Evolutionary conservation across 192 early-diverging fungal genomes (phyloP).

Genomic region (Geranomyces variabilis): DNA sequence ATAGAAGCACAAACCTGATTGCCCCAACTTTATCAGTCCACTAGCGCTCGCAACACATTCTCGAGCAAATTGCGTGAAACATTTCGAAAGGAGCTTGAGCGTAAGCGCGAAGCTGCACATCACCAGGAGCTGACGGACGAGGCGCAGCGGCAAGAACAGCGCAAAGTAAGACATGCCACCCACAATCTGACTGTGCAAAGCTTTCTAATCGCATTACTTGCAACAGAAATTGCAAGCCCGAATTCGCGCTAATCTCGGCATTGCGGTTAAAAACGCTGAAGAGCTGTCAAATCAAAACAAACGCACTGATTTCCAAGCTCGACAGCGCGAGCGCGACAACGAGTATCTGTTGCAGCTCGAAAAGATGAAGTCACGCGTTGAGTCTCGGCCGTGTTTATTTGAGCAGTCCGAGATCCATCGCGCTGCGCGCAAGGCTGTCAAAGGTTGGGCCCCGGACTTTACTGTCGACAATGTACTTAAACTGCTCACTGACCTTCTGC

Average conservation of each 20-base stretch:
- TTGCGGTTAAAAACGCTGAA: neutral
- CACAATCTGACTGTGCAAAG: neutral
- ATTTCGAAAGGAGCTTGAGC: neutral
- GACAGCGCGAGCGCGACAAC: neutral
- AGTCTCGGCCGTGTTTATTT: neutral
- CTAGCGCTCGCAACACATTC: neutral
- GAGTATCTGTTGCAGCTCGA: neutral
- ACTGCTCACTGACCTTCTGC: neutral
- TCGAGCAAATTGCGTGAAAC: neutral
- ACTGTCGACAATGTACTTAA: too few relatives aligned
- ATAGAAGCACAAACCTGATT: too few relatives aligned
- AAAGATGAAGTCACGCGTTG: neutral
- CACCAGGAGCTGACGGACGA: neutral
- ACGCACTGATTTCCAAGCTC: neutral
- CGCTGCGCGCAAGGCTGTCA: neutral
- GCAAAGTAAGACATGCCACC: neutral
- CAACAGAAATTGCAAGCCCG: neutral
- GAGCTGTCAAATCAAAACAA: neutral
- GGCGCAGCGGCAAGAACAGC: neutral
- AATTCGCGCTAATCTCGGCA: neutral
- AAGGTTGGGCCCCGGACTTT: neutral
- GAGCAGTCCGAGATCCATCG: neutral
- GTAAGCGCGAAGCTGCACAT: neutral
- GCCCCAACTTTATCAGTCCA: neutral
- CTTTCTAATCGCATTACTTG: neutral